phyloP scores from a whole-genome alignment of 2,329 filamentous ascomycete genomes.

The Apiospora aurea region DNA sequence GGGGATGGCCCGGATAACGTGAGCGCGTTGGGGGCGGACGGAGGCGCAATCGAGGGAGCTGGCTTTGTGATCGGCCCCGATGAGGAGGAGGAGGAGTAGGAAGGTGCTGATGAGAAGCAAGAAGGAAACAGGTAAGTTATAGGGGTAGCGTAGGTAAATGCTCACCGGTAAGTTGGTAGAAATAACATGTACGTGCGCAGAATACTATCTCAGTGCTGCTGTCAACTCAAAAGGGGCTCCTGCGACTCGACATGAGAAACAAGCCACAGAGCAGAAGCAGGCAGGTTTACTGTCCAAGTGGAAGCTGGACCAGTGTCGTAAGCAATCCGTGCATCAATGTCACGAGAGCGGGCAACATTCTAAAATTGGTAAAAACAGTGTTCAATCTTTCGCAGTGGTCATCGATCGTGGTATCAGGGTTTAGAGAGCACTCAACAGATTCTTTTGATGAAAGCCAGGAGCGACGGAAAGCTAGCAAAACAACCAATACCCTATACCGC shows the following conservation, averaged over 20 bases:
- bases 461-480: slow-evolving; percentile 4
- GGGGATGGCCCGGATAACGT: not conserved
- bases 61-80: not conserved
- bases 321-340: not conserved
- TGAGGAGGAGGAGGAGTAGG: not conserved
- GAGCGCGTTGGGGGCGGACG: no score
- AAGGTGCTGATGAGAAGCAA: not conserved
- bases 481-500: not conserved
- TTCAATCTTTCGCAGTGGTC: not conserved
- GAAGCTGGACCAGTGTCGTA: not conserved
- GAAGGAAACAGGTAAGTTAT: not conserved
- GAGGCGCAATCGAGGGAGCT: not conserved
- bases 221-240: not conserved
- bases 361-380: no score
- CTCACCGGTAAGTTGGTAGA: not conserved
- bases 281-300: no score
- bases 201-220: not conserved
- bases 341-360: not conserved
- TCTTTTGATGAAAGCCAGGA: not conserved
- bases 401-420: not conserved
- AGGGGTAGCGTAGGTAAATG: not conserved
- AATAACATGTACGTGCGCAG: not conserved
- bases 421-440: not conserved
- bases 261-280: no score
- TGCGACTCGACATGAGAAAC: no score